A percentile compares a stretch with the other conserved stretches of the same genome.
phyloP scores from a whole-genome alignment of 177 flowering plant genomes.

The Tripterygium wilfordii region DNA sequence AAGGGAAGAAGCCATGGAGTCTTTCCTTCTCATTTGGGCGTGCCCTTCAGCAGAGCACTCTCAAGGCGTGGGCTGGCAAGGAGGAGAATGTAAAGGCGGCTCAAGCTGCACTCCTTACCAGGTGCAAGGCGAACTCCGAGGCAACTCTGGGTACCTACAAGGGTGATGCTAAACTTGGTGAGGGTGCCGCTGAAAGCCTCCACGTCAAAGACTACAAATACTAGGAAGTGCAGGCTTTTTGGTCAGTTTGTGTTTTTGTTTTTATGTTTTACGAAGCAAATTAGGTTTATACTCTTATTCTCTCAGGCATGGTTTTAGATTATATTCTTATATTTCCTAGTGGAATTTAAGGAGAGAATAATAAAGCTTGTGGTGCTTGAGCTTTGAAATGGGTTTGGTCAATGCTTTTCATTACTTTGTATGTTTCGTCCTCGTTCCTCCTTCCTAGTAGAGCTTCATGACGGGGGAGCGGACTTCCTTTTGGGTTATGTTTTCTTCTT shows the following conservation, averaged over 20 bases:
- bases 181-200: slow-evolving; percentile 55
- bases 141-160: slow-evolving; percentile 63
- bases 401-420: too few species aligned
- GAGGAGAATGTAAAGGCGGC: slow-evolving; percentile 46
- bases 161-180: slow-evolving; percentile 39
- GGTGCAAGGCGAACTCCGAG: slow-evolving; percentile 69
- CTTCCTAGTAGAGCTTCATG: too few species aligned
- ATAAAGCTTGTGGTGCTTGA: slow-evolving; percentile 3
- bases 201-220: slow-evolving; percentile 63
- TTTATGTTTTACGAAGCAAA: not conserved
- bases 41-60: slow-evolving; percentile 64
- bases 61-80: slow-evolving; percentile 62
- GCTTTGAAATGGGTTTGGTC: too few species aligned
- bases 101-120: slow-evolving; percentile 36
- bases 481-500: too few species aligned
- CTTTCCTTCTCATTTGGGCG: slow-evolving; percentile 61
- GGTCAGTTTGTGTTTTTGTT: not conserved
- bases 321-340: too few species aligned
- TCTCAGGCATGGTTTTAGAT: slow-evolving; percentile 2
- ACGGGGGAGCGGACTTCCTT: too few species aligned
- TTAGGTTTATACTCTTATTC: not conserved
- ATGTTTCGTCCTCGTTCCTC: too few species aligned
- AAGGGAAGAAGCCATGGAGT: slow-evolving; percentile 56
- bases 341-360: not conserved
- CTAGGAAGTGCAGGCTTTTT: slow-evolving; percentile 8